These are phyloP conservation scores for Trichophyton schoenleinii DNA, from an alignment of 2,329 filamentous ascomycete species.

Conservation along the genomic window DNA sequence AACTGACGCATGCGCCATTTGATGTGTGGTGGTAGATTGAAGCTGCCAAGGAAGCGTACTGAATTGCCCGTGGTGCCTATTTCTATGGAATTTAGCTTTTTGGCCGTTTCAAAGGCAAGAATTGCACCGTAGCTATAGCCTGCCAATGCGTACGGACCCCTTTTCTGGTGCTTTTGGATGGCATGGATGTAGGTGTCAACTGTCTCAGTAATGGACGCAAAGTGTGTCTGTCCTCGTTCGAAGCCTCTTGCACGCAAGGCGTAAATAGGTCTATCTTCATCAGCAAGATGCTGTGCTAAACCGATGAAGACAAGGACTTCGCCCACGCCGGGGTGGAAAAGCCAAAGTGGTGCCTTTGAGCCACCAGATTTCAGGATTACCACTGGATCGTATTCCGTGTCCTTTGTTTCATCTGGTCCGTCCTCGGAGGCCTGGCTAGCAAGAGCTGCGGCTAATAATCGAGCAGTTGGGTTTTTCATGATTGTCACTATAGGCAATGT, in stretches of 20 bases:
- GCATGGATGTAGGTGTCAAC: constrained; percentile 30
- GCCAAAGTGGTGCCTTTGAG: constrained; percentile 21
- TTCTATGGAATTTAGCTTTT: constrained; percentile 25
- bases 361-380: constrained; percentile 19
- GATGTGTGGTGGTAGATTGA: constrained; percentile 41
- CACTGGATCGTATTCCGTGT: constrained; percentile 24
- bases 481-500: background rate
- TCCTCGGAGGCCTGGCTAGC: constrained; percentile 15
- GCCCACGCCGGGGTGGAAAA: constrained; percentile 29
- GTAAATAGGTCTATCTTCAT: constrained; percentile 33
- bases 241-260: constrained; percentile 37
- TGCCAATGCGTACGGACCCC: constrained; percentile 40
- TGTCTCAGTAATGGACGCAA: constrained; percentile 29
- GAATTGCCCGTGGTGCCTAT: constrained; percentile 3
- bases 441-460: background rate
- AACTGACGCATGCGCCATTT: constrained; percentile 32
- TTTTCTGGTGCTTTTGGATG: constrained; percentile 34
- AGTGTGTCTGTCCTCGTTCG: constrained; percentile 26
- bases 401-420: constrained; percentile 4
- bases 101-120: constrained; percentile 40
- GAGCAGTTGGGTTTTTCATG: background rate
- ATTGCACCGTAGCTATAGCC: constrained; percentile 42
- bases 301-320: constrained; percentile 30
- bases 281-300: constrained; percentile 20
- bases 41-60: constrained; percentile 35